Conservation (phyloP, 1,139 yeast genomes). For the Meyerozyma athensensis region DNA sequence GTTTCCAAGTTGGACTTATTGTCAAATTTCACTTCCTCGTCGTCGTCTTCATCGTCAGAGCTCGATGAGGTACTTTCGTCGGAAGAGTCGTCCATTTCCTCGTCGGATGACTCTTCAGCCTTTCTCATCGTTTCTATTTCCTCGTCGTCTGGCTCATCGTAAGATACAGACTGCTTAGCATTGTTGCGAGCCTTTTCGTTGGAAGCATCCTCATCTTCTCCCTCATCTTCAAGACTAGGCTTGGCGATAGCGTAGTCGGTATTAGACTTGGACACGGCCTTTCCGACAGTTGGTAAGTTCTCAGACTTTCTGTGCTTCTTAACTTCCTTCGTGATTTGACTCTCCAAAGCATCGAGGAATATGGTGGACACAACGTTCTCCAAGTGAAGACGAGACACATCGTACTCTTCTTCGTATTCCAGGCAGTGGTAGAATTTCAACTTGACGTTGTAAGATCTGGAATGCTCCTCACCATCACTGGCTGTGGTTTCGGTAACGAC, state of each 20-base stretch:
- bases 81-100: constrained; percentile 10
- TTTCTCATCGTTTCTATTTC: constrained; percentile 82
- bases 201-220: constrained; percentile 62
- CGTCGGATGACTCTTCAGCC: constrained; percentile 44
- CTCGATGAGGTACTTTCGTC: constrained; percentile 4
- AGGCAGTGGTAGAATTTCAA: constrained; percentile 69
- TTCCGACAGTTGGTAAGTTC: constrained; percentile 62
- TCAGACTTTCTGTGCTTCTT: constrained; percentile 69
- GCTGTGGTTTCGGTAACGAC: constrained; percentile 86
- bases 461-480: constrained; percentile 46
- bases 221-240: constrained; percentile 24
- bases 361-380: constrained; percentile 61
- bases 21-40: constrained; percentile 41
- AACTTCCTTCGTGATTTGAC: constrained; percentile 72
- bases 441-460: constrained; percentile 72
- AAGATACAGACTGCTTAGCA: constrained; percentile 82
- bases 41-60: constrained; percentile 5
- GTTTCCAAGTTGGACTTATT: constrained; percentile 33
- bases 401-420: constrained; percentile 87
- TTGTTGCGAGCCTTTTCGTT: constrained; percentile 65
- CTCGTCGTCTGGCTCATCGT: constrained; percentile 93
- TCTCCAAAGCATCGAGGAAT: constrained; percentile 69
- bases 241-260: constrained; percentile 39
- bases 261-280: constrained; percentile 59
- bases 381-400: constrained; percentile 73